Conservation (phyloP, 169 alveolate genomes). For the Babesia sp. region DNA sequence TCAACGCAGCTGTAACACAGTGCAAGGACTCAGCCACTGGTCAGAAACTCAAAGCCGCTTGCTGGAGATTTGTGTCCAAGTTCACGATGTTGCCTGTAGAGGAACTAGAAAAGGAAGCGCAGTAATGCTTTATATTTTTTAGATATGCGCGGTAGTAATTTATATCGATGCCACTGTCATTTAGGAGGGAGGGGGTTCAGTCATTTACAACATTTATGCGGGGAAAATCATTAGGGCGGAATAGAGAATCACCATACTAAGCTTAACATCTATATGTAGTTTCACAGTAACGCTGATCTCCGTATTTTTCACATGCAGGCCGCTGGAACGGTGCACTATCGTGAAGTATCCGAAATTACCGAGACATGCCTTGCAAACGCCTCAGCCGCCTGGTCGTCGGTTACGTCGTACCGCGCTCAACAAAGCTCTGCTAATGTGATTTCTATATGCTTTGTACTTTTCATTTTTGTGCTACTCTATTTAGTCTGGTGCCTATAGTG, state of each 20-base stretch:
- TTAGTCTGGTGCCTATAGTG: no score
- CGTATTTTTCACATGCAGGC: no score
- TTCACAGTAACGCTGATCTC: no score
- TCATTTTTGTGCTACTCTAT: no score
- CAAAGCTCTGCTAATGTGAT: conserved; percentile 7
- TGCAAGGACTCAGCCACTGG: conserved; percentile 53
- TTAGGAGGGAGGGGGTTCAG: no score
- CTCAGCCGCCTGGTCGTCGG: neutral
- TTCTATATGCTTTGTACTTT: neutral
- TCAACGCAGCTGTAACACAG: conserved; percentile 19
- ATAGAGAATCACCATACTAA: no score
- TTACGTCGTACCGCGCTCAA: neutral
- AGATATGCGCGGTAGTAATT: neutral
- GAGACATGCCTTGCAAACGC: neutral
- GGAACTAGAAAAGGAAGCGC: conserved; percentile 39
- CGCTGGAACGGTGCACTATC: no score
- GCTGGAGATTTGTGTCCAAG: conserved; percentile 68
- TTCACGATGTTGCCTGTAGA: conserved; percentile 25
- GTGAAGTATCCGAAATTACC: no score
- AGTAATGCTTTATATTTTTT: neutral
- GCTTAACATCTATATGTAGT: no score
- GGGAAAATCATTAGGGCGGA: no score
- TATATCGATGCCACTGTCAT: neutral
- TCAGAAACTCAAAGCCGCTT: conserved; percentile 57
- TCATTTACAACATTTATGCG: no score